phyloP scores from a whole-genome alignment of 164 flowering plant species.

The Taxillus chinensis region DNA sequence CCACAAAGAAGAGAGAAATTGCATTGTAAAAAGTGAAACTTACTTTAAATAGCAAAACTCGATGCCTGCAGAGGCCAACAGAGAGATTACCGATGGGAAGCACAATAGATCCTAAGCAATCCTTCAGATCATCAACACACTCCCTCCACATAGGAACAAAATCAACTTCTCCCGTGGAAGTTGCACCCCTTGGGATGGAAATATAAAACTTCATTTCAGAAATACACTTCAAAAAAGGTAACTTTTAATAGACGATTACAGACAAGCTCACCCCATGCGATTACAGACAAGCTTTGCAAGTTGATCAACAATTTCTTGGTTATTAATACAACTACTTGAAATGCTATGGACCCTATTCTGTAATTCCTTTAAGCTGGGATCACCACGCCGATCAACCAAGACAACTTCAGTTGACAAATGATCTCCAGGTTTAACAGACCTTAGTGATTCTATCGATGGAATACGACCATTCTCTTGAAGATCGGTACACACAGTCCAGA shows the following conservation, averaged over 20 bases:
- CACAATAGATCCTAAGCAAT: constrained; percentile 74
- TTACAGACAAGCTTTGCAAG: constrained; percentile 78
- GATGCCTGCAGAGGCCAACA: constrained; percentile 87
- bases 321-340: constrained; percentile 52
- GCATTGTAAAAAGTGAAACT: constrained; percentile 6
- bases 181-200: constrained; percentile 60
- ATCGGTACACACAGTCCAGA: constrained; percentile 84
- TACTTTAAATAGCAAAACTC: constrained; percentile 88
- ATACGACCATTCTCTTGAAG: constrained; percentile 76
- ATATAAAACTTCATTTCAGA: constrained; percentile 20
- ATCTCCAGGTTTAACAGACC: constrained; percentile 39
- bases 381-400: constrained; percentile 65
- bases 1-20: background rate
- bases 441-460: constrained; percentile 80
- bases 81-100: constrained; percentile 79
- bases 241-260: background rate
- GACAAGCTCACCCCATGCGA: constrained; percentile 73
- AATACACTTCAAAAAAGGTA: constrained; percentile 4
- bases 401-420: constrained; percentile 66
- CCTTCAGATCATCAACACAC: constrained; percentile 59
- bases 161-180: constrained; percentile 50
- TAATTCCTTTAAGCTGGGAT: constrained; percentile 65
- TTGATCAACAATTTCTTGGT: constrained; percentile 75
- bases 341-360: constrained; percentile 46
- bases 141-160: constrained; percentile 57